Base-by-base conservation (phyloP, 495 filamentous ascomycete species). In the Bathelium albidoporum region DNA sequence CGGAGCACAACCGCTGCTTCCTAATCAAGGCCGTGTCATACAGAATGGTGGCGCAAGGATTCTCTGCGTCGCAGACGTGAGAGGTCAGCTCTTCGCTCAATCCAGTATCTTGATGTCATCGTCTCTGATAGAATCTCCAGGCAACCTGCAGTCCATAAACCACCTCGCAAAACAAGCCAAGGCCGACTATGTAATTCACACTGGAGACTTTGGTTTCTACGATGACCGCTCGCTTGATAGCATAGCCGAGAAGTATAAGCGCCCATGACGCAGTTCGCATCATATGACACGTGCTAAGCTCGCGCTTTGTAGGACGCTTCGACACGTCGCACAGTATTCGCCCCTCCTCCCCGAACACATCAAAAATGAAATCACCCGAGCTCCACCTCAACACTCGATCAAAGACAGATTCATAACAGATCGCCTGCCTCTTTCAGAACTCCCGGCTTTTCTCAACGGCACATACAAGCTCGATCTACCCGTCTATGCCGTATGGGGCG, bases 171-270 rank as follows among this genome's bases (percentile, higher is more conserved):
- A 87, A 73, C 85, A 91, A 71, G 94, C 95, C 60, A 87, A 87
- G 70, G 94, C 94, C 61, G 90, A 96, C 76, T 88, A 95, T 74
- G 95, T 99, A 70, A 89, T 99, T 66, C 94, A 99, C 76, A 97
- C 95, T 36, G 95, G 95, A 72, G 95, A 99, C 73, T 99, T 99
- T 73, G 95, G 95, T 61, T 99, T 99, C 78, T 99, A 99, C 76
- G 95, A 99, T 73, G 90, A 95, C 59, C 88, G 85, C 44, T 99
- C 95, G 11, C 78, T 99, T 34, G 92, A 99, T 69, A 88, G 95
- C 62, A 97, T 99, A 79, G 94, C 94, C 10, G 95, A 99, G 74
- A 99, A 99, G 94, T 98, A 75, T 81, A 90, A 49, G 59, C 31
- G 31, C 66, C 14, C 59, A 11, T n/a, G 59, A 31, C 36, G n/a